phyloP scores from a whole-genome alignment of 805 yeast species.

The Monosporozyma solicola region DNA sequence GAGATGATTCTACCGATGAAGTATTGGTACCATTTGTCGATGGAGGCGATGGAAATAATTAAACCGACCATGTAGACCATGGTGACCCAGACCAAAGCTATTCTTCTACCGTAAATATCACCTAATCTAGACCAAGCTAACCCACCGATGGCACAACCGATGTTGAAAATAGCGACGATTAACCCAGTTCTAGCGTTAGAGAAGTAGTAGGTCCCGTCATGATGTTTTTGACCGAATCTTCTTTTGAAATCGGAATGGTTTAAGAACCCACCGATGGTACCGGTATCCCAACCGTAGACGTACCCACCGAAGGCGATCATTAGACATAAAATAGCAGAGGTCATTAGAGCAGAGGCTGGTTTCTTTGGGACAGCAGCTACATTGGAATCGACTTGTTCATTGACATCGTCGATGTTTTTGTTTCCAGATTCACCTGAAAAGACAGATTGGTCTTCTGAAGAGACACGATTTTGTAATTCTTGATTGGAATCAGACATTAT shows the following conservation, averaged over 20 bases:
- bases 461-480: not conserved
- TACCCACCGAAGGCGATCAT: constrained; percentile 32
- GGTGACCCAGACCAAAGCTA: constrained; percentile 40
- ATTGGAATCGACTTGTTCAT: constrained; percentile 4
- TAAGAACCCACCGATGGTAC: constrained; percentile 70
- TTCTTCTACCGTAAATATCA: constrained; percentile 58
- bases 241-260: constrained; percentile 43
- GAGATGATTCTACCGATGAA: constrained; percentile 59
- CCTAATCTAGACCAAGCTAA: constrained; percentile 48
- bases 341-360: constrained; percentile 30
- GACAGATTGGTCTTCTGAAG: constrained; percentile 1
- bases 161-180: constrained; percentile 52
- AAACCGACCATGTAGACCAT: constrained; percentile 56
- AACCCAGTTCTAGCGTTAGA: constrained; percentile 50
- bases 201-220: constrained; percentile 37
- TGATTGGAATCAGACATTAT: constrained; percentile 1
- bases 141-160: constrained; percentile 74
- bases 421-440: constrained; percentile 1
- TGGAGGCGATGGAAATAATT: constrained; percentile 51
- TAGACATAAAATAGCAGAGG: constrained; percentile 27
- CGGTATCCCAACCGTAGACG: constrained; percentile 71
- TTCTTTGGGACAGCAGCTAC: constrained; percentile 24
- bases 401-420: constrained; percentile 19
- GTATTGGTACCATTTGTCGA: constrained; percentile 56
- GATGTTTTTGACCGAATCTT: constrained; percentile 45